Conservation (phyloP, 1,284 basidiomycete species). For the Polyporus tsugae region DNA sequence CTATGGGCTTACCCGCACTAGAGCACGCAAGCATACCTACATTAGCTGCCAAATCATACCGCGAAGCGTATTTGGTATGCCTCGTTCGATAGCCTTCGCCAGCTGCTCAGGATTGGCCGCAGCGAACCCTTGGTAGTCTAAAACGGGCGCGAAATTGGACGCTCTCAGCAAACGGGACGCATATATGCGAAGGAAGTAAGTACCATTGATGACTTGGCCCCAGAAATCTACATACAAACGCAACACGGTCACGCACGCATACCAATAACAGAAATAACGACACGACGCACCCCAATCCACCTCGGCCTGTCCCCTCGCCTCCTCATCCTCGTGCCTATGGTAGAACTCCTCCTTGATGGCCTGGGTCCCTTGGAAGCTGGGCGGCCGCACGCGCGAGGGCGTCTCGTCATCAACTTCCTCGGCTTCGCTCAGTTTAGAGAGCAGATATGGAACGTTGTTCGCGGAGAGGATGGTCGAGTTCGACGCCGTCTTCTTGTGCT, state of each 20-base stretch:
- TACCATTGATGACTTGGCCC: conserved; percentile 92
- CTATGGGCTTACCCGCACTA: neutral
- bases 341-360: conserved; percentile 73
- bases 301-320: conserved; percentile 40
- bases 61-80: conserved; percentile 86
- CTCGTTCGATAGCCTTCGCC: conserved; percentile 90
- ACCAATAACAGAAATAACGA: conserved; percentile 4
- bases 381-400: conserved; percentile 42
- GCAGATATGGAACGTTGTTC: conserved; percentile 58
- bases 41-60: conserved; percentile 99
- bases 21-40: conserved; percentile 51
- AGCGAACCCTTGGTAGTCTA: conserved; percentile 89
- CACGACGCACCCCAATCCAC: conserved; percentile 78
- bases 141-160: neutral
- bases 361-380: conserved; percentile 64
- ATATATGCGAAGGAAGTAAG: conserved; percentile 25
- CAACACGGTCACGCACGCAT: conserved; percentile 40
- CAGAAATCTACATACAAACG: conserved; percentile 78
- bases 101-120: conserved; percentile 80
- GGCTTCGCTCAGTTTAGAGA: conserved; percentile 55
- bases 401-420: conserved; percentile 38
- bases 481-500: conserved; percentile 71
- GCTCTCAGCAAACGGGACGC: conserved; percentile 5
- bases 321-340: conserved; percentile 57
- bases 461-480: conserved; percentile 63